phyloP scores from a whole-genome alignment of 2,329 filamentous ascomycete genomes.

The Calonectria pauciramosa region DNA sequence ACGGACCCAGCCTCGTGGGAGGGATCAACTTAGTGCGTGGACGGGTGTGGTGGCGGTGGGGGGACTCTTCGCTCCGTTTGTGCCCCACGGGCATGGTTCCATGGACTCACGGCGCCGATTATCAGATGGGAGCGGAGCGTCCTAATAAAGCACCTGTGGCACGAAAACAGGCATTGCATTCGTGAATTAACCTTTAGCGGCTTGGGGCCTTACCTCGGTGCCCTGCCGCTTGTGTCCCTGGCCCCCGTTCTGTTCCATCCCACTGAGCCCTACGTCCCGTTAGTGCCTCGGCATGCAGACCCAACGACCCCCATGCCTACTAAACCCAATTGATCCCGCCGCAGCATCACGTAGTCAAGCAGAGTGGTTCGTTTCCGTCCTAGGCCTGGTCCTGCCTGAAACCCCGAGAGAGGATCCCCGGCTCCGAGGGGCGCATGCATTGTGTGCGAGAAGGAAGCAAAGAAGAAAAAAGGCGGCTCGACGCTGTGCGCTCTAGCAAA shows the following conservation, averaged over 20 bases:
- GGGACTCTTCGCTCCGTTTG: background rate
- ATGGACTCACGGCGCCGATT: background rate
- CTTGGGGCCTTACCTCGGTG: background rate
- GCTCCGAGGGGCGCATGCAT: background rate
- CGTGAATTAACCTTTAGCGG: constrained; percentile 10
- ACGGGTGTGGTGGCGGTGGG: constrained; percentile 1
- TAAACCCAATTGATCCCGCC: constrained; percentile 3
- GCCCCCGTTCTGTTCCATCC: background rate
- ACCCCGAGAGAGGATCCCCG: background rate
- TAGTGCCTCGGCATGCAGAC: constrained; percentile 10
- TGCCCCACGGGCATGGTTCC: background rate
- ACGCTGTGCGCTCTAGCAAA: background rate
- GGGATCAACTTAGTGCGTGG: background rate
- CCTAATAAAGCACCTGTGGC: background rate
- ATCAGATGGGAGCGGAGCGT: constrained; percentile 2
- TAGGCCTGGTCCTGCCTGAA: background rate
- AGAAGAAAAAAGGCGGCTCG: background rate
- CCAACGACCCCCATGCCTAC: constrained; percentile 7
- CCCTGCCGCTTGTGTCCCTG: background rate
- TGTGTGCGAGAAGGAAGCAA: background rate
- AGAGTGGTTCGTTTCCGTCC: constrained; percentile 7
- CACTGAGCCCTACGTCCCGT: background rate
- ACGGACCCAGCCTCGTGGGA: constrained; percentile 2
- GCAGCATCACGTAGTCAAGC: background rate
- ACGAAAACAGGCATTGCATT: constrained; percentile 2